Percentiles rank a stretch among this genome's conserved stretches.
phyloP scores from a whole-genome alignment of 805 yeast species.

The Jamesozyma piceae region DNA sequence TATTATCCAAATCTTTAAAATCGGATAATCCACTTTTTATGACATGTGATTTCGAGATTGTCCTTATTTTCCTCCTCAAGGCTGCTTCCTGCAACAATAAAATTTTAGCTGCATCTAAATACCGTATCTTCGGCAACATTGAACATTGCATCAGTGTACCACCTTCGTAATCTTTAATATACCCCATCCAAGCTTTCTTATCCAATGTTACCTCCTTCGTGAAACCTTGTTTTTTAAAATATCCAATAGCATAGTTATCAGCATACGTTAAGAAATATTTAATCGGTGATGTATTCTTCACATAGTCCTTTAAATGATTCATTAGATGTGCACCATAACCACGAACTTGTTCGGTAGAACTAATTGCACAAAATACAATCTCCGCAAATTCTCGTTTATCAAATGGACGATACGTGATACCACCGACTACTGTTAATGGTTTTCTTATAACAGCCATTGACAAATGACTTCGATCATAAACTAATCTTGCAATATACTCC shows the following conservation, averaged over 20 bases:
- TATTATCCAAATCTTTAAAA: slow-evolving; percentile 44
- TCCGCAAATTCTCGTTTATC: slow-evolving; percentile 88
- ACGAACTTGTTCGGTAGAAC: slow-evolving; percentile 93
- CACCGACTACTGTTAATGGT: slow-evolving; percentile 94
- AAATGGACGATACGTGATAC: slow-evolving; percentile 93
- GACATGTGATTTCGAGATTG: slow-evolving; percentile 67
- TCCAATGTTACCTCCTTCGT: slow-evolving; percentile 89
- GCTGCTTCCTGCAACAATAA: slow-evolving; percentile 86
- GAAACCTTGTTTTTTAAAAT: slow-evolving; percentile 96
- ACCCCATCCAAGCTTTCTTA: slow-evolving; percentile 91
- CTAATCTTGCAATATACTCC: slow-evolving; percentile 89
- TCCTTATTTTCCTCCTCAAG: slow-evolving; percentile 70
- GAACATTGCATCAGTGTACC: slow-evolving; percentile 97
- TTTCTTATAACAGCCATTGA: slow-evolving; percentile 94
- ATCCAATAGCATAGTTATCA: slow-evolving; percentile 97
- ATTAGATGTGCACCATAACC: slow-evolving; percentile 98
- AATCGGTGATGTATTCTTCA: slow-evolving; percentile 75
- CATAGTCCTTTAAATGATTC: slow-evolving; percentile 96
- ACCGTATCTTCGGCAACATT: slow-evolving; percentile 82
- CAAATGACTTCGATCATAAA: slow-evolving; percentile 86
- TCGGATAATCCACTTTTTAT: slow-evolving; percentile 72
- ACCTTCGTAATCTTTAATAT: slow-evolving; percentile 97
- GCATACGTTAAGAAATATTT: slow-evolving; percentile 90
- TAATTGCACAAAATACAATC: slow-evolving; percentile 95
- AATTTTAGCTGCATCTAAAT: slow-evolving; percentile 81